Percentiles rank a stretch among this genome's conserved stretches.
Evolutionary conservation across 139 green algal species (phyloP).

Genomic region (Chlamydomonas sp.): DNA sequence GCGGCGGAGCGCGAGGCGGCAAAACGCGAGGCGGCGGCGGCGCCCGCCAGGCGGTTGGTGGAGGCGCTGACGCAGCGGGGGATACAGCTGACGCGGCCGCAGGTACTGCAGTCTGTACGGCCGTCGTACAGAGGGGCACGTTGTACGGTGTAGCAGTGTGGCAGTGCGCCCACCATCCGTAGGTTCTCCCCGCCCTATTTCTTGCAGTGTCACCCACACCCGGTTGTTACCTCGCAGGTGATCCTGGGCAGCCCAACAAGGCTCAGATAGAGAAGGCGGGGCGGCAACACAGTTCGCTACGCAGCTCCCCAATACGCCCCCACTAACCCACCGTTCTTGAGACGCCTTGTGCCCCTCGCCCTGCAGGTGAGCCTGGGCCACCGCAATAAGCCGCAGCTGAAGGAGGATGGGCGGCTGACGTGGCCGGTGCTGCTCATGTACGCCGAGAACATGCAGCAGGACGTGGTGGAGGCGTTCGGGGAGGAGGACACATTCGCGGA

Average conservation of each 20-base stretch:
- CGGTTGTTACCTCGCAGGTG: background rate
- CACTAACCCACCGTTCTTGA: background rate
- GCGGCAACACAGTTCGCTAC: background rate
- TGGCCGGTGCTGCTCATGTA: slow-evolving; percentile 94
- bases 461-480: slow-evolving; percentile 83
- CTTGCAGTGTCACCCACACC: no score
- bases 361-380: slow-evolving; percentile 16
- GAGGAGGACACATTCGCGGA: slow-evolving; percentile 78
- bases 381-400: slow-evolving; percentile 62
- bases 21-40: slow-evolving; percentile 34
- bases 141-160: background rate
- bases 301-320: background rate
- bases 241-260: background rate
- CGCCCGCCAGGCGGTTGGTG: slow-evolving; percentile 34
- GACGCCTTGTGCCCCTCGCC: no score
- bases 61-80: slow-evolving; percentile 44
- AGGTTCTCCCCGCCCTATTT: no score
- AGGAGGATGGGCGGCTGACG: slow-evolving; percentile 66
- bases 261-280: background rate
- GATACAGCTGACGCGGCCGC: slow-evolving; percentile 43
- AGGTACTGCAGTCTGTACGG: slow-evolving; percentile 16
- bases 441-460: slow-evolving; percentile 82
- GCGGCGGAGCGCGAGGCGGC: slow-evolving; percentile 9
- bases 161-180: background rate
- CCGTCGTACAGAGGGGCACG: background rate